Conservation (phyloP, 805 yeast species). For the Wickerhamomyces pijperi region DNA sequence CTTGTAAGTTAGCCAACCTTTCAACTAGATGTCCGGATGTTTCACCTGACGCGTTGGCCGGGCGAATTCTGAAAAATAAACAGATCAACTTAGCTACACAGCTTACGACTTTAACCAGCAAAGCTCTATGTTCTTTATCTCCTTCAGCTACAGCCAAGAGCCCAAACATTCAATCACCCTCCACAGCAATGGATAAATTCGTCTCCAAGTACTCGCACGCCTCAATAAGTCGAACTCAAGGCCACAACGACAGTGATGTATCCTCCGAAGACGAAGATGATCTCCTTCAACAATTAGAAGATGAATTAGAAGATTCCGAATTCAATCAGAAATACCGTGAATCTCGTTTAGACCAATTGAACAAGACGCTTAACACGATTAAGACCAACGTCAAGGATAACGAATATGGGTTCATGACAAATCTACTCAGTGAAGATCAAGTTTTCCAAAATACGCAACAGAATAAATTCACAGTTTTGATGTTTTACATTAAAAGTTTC, state of each 20-base stretch:
- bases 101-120: too few species aligned
- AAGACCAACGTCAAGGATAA: slow-evolving; percentile 22
- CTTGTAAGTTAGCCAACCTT: too few species aligned
- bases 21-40: too few species aligned
- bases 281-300: slow-evolving; percentile 37
- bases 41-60: too few species aligned
- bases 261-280: slow-evolving; percentile 27
- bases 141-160: too few species aligned
- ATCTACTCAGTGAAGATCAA: slow-evolving; percentile 39
- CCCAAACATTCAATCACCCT: too few species aligned
- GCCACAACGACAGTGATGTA: slow-evolving; percentile 9
- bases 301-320: slow-evolving; percentile 25
- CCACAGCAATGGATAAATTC: slow-evolving; percentile 1
- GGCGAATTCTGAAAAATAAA: too few species aligned
- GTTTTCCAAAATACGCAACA: slow-evolving; percentile 40
- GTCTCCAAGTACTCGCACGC: slow-evolving; percentile 29
- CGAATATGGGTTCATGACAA: slow-evolving; percentile 33
- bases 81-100: too few species aligned
- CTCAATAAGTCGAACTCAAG: slow-evolving; percentile 14
- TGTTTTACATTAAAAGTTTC: slow-evolving; percentile 54
- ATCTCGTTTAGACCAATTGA: slow-evolving; percentile 46
- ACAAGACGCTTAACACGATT: slow-evolving; percentile 28
- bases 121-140: too few species aligned
- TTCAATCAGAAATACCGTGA: slow-evolving; percentile 43
- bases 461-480: slow-evolving; percentile 36